A percentile compares a stretch with the other conserved stretches of the same genome.
Evolutionary conservation across 176 grass and related monocot species (phyloP).

Genomic region (Miscanthus lutarioriparius): DNA sequence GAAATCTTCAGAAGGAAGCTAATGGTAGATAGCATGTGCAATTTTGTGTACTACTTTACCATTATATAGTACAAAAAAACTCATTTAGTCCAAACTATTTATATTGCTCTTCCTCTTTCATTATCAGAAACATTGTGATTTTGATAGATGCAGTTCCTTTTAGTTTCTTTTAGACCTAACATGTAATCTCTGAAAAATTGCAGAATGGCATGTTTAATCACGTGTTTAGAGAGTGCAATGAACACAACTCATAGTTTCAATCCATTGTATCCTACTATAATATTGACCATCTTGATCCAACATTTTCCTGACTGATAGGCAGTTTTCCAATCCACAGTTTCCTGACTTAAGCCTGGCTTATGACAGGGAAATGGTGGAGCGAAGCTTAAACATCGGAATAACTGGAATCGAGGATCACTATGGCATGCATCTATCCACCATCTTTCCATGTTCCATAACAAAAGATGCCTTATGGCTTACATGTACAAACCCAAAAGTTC

Average conservation of each 20-base stretch:
- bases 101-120: too few relatives aligned
- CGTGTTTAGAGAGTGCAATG: slow-evolving; percentile 78
- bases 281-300: background rate
- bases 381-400: slow-evolving; percentile 62
- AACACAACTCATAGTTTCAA: slow-evolving; percentile 75
- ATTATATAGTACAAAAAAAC: too few relatives aligned
- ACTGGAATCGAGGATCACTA: slow-evolving; percentile 84
- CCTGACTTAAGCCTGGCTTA: slow-evolving; percentile 1
- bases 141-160: background rate
- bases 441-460: slow-evolving; percentile 86
- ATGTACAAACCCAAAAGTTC: slow-evolving; percentile 49
- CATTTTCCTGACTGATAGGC: background rate
- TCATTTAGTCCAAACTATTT: too few relatives aligned
- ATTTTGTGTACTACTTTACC: background rate
- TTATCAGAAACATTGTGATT: background rate
- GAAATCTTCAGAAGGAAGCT: background rate
- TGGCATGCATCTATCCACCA: slow-evolving; percentile 73
- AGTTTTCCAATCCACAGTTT: background rate
- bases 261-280: slow-evolving; percentile 37
- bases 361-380: slow-evolving; percentile 75
- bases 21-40: too few relatives aligned
- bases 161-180: background rate
- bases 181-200: background rate
- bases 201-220: slow-evolving; percentile 78
- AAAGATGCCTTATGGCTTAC: slow-evolving; percentile 95